Evolutionary conservation across 1,139 yeast genomes (phyloP).

Genomic region (Hansenula sp.): DNA sequence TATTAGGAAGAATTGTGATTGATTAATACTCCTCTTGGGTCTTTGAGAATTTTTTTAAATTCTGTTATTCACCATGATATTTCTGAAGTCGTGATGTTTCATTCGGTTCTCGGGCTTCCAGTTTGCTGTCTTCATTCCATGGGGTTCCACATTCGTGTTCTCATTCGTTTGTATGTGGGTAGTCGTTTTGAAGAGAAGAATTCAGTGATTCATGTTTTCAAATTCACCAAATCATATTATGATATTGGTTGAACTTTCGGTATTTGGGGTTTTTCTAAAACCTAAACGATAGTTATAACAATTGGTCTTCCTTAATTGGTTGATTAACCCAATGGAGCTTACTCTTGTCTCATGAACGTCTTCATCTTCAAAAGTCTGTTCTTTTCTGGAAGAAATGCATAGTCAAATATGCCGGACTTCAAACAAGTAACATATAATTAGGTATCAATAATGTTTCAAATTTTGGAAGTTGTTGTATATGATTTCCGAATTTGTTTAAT

Average conservation of each 20-base stretch:
- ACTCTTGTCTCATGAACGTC: constrained; percentile 63
- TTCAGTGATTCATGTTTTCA: not conserved
- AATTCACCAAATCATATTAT: not conserved
- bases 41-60: constrained; percentile 3
- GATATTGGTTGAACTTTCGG: constrained; percentile 39
- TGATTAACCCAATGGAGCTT: constrained; percentile 88
- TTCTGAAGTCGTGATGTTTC: no score
- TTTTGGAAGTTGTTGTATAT: not conserved
- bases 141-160: constrained; percentile 5
- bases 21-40: constrained; percentile 13
- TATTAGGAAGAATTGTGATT: not conserved
- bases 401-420: constrained; percentile 65
- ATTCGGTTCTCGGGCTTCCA: constrained; percentile 4
- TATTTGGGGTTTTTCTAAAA: constrained; percentile 48
- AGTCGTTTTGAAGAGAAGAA: no score
- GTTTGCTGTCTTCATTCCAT: not conserved
- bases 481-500: not conserved
- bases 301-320: constrained; percentile 35
- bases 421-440: constrained; percentile 4
- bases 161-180: constrained; percentile 4
- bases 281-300: constrained; percentile 82
- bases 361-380: constrained; percentile 29
- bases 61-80: constrained; percentile 2
- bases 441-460: constrained; percentile 3
- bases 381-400: constrained; percentile 40